phyloP scores from a whole-genome alignment of 2,329 filamentous ascomycete species.

The Trichoderma hamatum region DNA sequence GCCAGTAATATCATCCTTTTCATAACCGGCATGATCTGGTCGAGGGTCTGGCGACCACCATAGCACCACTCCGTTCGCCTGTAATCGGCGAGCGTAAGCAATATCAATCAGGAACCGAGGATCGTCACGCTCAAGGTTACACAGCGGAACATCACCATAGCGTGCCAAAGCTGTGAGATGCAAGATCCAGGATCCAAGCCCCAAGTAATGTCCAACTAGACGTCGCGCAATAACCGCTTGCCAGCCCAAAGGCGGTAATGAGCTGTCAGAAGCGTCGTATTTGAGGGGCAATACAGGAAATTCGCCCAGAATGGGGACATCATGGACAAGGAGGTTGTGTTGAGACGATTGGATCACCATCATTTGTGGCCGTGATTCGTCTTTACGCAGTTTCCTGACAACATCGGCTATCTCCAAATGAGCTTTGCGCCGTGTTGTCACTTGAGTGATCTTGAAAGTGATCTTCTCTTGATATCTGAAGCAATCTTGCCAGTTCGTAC shows the following conservation, averaged over 20 bases:
- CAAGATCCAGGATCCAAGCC: slow-evolving; percentile 87
- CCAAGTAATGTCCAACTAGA: slow-evolving; percentile 85
- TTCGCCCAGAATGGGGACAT: slow-evolving; percentile 80
- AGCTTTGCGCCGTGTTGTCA: slow-evolving; percentile 87
- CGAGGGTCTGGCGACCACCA: slow-evolving; percentile 93
- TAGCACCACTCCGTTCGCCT: slow-evolving; percentile 88
- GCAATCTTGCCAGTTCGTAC: slow-evolving; percentile 74
- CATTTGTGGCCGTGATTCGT: slow-evolving; percentile 78
- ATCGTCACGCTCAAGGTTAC: slow-evolving; percentile 93
- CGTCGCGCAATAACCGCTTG: slow-evolving; percentile 85
- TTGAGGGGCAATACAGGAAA: slow-evolving; percentile 82
- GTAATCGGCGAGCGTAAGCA: slow-evolving; percentile 85
- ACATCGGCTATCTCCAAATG: slow-evolving; percentile 85
- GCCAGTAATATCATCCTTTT: slow-evolving; percentile 85
- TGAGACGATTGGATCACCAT: slow-evolving; percentile 91
- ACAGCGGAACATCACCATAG: slow-evolving; percentile 92
- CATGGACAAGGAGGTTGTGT: slow-evolving; percentile 76
- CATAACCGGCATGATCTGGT: slow-evolving; percentile 94
- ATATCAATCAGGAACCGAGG: slow-evolving; percentile 95
- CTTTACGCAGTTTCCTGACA: slow-evolving; percentile 86
- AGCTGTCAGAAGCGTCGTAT: slow-evolving; percentile 81
- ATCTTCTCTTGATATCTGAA: slow-evolving; percentile 87
- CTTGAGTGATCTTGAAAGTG: slow-evolving; percentile 82
- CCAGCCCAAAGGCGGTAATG: slow-evolving; percentile 91
- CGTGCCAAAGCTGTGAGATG: slow-evolving; percentile 85